Percentiles rank a stretch among this genome's conserved stretches.
Conservation (phyloP, 371 early-diverging fungal species). For the Zychaea mexicana region DNA sequence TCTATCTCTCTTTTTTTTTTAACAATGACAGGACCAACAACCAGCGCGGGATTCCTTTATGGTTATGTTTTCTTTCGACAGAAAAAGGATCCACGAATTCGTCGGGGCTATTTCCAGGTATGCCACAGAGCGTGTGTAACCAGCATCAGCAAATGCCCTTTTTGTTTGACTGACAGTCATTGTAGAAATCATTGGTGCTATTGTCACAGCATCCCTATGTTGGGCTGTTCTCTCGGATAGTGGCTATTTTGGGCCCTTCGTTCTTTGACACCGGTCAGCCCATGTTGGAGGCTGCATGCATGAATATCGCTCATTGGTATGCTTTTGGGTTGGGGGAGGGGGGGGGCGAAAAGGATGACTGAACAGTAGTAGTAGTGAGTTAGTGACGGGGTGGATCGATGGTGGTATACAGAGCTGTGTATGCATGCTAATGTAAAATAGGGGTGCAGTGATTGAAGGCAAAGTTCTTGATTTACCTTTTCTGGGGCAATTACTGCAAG, state of each 20-base stretch:
- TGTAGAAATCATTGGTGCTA: conserved; percentile 82
- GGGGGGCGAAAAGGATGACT: too few relatives aligned
- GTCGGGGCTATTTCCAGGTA: conserved; percentile 91
- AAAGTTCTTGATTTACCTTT: conserved; percentile 71
- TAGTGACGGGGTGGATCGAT: too few relatives aligned
- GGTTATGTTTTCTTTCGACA: conserved; percentile 96
- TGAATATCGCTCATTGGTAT: conserved; percentile 83
- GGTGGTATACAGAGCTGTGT: too few relatives aligned
- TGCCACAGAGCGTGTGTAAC: not conserved
- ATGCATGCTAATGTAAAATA: conserved; percentile 5
- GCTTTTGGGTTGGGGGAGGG: not conserved
- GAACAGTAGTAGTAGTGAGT: too few relatives aligned
- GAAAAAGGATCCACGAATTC: conserved; percentile 78
- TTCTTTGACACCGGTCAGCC: conserved; percentile 80
- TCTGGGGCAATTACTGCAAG: conserved; percentile 67
- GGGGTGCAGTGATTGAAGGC: conserved; percentile 28
- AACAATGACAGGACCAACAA: conserved; percentile 52
- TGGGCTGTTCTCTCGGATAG: conserved; percentile 82
- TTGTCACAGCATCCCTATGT: conserved; percentile 88
- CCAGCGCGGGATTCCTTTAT: conserved; percentile 78
- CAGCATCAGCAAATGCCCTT: too few relatives aligned
- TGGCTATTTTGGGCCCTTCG: conserved; percentile 75
- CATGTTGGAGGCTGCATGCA: conserved; percentile 81
- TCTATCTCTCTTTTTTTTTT: not conserved
- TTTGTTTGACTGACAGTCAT: too few relatives aligned